phyloP scores from a whole-genome alignment of 2,329 filamentous ascomycete species.

The Onygenales sp. region DNA sequence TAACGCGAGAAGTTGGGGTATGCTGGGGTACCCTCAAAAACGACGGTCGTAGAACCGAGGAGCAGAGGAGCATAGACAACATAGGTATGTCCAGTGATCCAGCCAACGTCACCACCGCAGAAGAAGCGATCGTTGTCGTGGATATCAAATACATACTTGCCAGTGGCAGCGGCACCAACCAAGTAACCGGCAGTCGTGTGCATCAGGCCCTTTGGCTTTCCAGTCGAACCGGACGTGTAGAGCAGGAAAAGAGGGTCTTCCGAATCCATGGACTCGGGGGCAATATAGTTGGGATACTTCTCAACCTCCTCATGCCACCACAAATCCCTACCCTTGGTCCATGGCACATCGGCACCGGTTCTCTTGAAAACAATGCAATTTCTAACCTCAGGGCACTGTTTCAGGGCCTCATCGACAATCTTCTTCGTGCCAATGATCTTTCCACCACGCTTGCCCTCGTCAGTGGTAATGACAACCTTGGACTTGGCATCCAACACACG shows the following conservation, averaged over 20 bases:
- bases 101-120: slow-evolving; percentile 95
- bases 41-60: slow-evolving; percentile 85
- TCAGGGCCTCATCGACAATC: slow-evolving; percentile 95
- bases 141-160: slow-evolving; percentile 98
- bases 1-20: slow-evolving; percentile 98
- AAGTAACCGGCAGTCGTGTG: slow-evolving; percentile 94
- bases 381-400: slow-evolving; percentile 83
- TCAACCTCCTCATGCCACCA: slow-evolving; percentile 99
- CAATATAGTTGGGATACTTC: slow-evolving; percentile 89
- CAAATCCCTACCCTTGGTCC: slow-evolving; percentile 76
- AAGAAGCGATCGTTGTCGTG: slow-evolving; percentile 91
- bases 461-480: slow-evolving; percentile 91
- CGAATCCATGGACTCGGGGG: slow-evolving; percentile 79
- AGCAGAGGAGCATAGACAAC: slow-evolving; percentile 93
- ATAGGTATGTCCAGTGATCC: slow-evolving; percentile 98
- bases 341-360: slow-evolving; percentile 85
- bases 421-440: slow-evolving; percentile 98
- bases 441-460: slow-evolving; percentile 95
- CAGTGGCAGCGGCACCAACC: slow-evolving; percentile 83
- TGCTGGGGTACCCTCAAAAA: slow-evolving; percentile 95
- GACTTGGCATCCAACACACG: slow-evolving; percentile 84
- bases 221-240: slow-evolving; percentile 95
- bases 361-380: slow-evolving; percentile 89
- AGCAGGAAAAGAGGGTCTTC: slow-evolving; percentile 96
- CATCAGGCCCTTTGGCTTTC: slow-evolving; percentile 98